phyloP scores from a whole-genome alignment of 805 yeast genomes.

The Clavispora fructus region DNA sequence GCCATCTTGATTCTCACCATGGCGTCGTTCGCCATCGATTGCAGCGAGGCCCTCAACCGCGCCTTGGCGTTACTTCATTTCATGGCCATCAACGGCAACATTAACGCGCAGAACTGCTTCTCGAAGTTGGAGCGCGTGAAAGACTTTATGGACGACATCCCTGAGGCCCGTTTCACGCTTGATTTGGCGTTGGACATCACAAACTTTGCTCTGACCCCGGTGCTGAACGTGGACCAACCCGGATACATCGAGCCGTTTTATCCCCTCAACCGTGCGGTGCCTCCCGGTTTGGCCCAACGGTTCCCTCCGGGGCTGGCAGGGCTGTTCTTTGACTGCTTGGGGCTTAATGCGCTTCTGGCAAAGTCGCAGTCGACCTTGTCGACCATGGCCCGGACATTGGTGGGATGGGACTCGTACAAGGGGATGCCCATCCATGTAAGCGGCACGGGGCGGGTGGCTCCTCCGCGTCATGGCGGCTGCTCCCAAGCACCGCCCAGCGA shows the following conservation, averaged over 20 bases:
- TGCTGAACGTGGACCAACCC: not conserved
- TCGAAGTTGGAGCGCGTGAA: slow-evolving; percentile 25
- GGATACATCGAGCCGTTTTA: not conserved
- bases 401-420: slow-evolving; percentile 22
- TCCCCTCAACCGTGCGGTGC: not conserved
- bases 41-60: slow-evolving; percentile 1
- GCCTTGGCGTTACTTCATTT: slow-evolving; percentile 25
- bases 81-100: slow-evolving; percentile 32
- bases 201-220: not conserved
- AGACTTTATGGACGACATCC: slow-evolving; percentile 16
- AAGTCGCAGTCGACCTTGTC: slow-evolving; percentile 13
- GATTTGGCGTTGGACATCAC: slow-evolving; percentile 17
- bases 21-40: slow-evolving; percentile 10
- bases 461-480: not conserved
- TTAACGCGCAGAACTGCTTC: slow-evolving; percentile 29
- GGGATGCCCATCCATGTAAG: slow-evolving; percentile 17
- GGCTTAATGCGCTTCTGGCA: slow-evolving; percentile 4
- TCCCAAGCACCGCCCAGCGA: not conserved
- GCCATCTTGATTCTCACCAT: slow-evolving; percentile 27
- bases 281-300: not conserved
- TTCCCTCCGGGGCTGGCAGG: not conserved
- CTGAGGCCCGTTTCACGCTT: slow-evolving; percentile 19
- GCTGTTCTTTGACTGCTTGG: slow-evolving; percentile 5
- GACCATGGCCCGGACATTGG: slow-evolving; percentile 20
- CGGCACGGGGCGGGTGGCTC: slow-evolving; percentile 8